Evolutionary conservation across 2,329 filamentous ascomycete genomes (phyloP), one percentile per base, ranked within the genome.

Genomic region (Basipetospora sp.): DNA sequence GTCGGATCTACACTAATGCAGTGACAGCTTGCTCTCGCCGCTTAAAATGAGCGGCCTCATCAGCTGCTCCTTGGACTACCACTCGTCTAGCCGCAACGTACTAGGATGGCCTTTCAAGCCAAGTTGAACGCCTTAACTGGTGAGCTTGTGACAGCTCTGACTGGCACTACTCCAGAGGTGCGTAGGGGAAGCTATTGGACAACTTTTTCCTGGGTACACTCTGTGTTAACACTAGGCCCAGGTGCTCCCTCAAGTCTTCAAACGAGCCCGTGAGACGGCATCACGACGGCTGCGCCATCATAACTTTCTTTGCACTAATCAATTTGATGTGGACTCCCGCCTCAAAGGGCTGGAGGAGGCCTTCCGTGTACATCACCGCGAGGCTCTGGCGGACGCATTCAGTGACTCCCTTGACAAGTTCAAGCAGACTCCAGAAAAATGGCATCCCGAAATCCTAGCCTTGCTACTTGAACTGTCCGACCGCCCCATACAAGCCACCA

Each of bases 401-500:
- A 60, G 66, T 5, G 52, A 61, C 36, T 43, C 80, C 26, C 55
- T 85, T 11, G 59, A 68, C 28, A 70, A 76, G 42, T 57, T 94
- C 15, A 60, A 67, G 9, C 50, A 58, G 42, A 36, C 62, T 58
- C 26, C 67, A 8, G 51, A 67, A 31, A 76, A 75, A 56, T 88
- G 74, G 70, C 74, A 75, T 5, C 86, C 87, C 0, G 90, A 96
- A 47, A 66, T 82, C 11, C 61, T 96, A 11, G 77, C 81, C 35
- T 58, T 96, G 1, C 59, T 96, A 9, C 63, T 96, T 6, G 73
- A 84, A 43, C 70, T 96, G 1, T 88, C 88, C 2, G 78, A 94
- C 47, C 71, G 77, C 38, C 88, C 90, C 3, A 71, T 77, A 0
- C 69, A 77, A 37, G 78, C 85, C 36, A 74, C 82, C 0, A 70